Evolutionary conservation across 768 basidiomycete genomes (phyloP), one percentile per base, ranked within the genome.

Genomic region (Strobilomyces dryophilus): DNA sequence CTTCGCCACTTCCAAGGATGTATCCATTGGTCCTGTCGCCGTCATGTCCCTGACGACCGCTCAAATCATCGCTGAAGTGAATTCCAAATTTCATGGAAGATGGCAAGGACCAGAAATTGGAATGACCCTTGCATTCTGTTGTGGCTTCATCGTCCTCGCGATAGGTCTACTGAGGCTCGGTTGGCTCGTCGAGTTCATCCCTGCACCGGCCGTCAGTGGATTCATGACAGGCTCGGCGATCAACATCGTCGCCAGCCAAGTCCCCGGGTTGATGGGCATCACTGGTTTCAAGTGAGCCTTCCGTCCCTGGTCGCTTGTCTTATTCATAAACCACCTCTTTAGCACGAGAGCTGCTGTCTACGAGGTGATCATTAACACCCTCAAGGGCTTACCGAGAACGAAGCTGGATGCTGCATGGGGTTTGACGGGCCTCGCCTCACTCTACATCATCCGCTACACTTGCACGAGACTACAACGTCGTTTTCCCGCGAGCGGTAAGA

Each of bases 221-320:
- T 91, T 95, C 74, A 97, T 99, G 94, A 98, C 95, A 0, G 95
- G 95, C 18, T 94, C 90, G n/a, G 95, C 95, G 34, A 83, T 98
- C 72, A 94, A 77, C 67, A 98, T 98, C 61, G 86, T 84, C 15
- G 78, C 84, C 17, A 84, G 92, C 32, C 95, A 99, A 72, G 78
- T 97, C 5, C 93, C 95, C 2, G 88, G 86, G 0, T 69, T 99
- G 42, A 83, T 99, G 76, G 97, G 95, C 21, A 88, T 92, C 51
- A 76, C 82, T 49, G 86, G 85, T 26, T 91, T 97, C 67, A 79
- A 89, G 90, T 91, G 55, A 62, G 86, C 74, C 46, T 15, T 27
- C n/a, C 17, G 0, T 50, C n/a, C 12, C 27, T 8, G 47, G 41
- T 37, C 47, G 35, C 24, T 14, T 5, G 4, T 21, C 49, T 44